phyloP scores from a whole-genome alignment of 352 stramenopile species.

The Halophytophthora batemanensis region DNA sequence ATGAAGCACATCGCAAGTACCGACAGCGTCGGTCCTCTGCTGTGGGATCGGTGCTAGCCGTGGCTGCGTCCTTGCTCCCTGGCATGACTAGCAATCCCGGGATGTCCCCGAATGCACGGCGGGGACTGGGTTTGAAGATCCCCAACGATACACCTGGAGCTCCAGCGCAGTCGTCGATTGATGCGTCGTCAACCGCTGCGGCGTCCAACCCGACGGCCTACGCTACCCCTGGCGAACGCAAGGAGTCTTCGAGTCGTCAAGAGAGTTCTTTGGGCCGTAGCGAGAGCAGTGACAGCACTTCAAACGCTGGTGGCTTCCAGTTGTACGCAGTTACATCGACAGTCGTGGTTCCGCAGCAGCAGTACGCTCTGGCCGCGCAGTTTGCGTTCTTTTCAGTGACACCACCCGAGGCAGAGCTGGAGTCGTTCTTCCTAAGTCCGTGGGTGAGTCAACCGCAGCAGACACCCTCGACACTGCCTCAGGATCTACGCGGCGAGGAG shows the following conservation, averaged over 20 bases:
- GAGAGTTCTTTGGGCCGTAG: constrained; percentile 1
- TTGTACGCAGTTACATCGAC: constrained; percentile 38
- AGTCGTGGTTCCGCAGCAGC: constrained; percentile 4
- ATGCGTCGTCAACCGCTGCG: constrained; percentile 3
- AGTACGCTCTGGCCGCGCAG: constrained; percentile 17
- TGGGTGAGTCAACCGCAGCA: constrained; percentile 3
- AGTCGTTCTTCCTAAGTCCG: constrained; percentile 6
- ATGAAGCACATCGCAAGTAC: constrained; percentile 19
- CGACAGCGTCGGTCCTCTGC: constrained; percentile 13
- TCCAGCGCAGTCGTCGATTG: constrained; percentile 1
- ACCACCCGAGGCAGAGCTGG: constrained; percentile 8
- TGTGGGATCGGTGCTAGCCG: constrained; percentile 2
- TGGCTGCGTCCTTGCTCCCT: constrained; percentile 6
- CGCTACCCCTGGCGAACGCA: background rate
- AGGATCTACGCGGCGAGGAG: constrained; percentile 16
- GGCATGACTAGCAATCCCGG: background rate
- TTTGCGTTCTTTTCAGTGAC: constrained; percentile 26
- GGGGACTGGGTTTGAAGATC: too few species aligned
- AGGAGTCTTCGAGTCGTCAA: background rate
- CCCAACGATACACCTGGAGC: too few species aligned
- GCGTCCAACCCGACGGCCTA: background rate
- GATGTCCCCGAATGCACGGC: constrained; percentile 1
- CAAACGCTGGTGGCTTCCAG: constrained; percentile 28
- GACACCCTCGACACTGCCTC: constrained; percentile 3
- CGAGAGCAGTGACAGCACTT: background rate